phyloP scores from a whole-genome alignment of 805 yeast genomes.

The Grigorovia yakushimaensis region DNA sequence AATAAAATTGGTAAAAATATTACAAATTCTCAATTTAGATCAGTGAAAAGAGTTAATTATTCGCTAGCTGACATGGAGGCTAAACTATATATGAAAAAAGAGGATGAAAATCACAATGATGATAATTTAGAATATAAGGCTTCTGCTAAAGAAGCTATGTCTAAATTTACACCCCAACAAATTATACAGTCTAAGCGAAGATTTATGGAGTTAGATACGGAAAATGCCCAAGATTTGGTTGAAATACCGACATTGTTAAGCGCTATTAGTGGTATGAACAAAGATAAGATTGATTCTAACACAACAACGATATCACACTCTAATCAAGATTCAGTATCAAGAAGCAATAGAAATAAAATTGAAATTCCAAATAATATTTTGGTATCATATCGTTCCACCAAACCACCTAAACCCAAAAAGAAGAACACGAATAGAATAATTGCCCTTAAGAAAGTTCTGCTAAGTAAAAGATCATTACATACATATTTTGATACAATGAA shows the following conservation, averaged over 20 bases:
- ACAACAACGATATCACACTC: slow-evolving; percentile 6
- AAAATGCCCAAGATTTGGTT: slow-evolving; percentile 18
- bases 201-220: slow-evolving; percentile 28
- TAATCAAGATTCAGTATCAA: slow-evolving; percentile 7
- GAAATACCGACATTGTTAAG: slow-evolving; percentile 26
- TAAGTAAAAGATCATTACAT: slow-evolving; percentile 23
- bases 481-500: slow-evolving; percentile 26
- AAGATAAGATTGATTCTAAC: slow-evolving; percentile 22
- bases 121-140: slow-evolving; percentile 4
- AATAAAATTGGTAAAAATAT: slow-evolving; percentile 13
- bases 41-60: slow-evolving; percentile 27
- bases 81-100: slow-evolving; percentile 16
- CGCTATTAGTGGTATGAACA: slow-evolving; percentile 23
- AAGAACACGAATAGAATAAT: slow-evolving; percentile 26
- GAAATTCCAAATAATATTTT: slow-evolving; percentile 24
- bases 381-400: slow-evolving; percentile 27
- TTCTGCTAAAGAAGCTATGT: slow-evolving; percentile 10
- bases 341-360: slow-evolving; percentile 19
- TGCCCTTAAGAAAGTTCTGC: slow-evolving; percentile 23
- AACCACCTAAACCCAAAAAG: slow-evolving; percentile 23
- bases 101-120: slow-evolving; percentile 4
- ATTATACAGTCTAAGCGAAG: slow-evolving; percentile 25
- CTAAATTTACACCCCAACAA: slow-evolving; percentile 22
- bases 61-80: slow-evolving; percentile 29
- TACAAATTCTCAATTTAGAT: slow-evolving; percentile 15